phyloP scores from a whole-genome alignment of 2,329 filamentous ascomycete species.

The Penicillium sp. region DNA sequence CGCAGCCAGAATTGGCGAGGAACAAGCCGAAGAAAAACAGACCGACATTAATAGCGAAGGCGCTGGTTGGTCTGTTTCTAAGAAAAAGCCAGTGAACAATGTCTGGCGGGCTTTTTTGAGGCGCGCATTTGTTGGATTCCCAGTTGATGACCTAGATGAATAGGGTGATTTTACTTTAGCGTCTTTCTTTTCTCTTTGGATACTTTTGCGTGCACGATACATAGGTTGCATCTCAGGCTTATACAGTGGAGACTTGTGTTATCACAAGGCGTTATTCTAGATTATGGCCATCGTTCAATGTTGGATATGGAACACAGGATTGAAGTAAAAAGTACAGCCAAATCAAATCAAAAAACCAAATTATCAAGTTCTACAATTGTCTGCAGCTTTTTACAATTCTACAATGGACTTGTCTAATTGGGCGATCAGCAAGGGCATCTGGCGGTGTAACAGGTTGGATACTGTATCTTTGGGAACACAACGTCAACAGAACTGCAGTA shows the following conservation, averaged over 20 bases:
- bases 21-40: conserved; percentile 21
- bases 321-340: neutral
- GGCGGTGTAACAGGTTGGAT: neutral
- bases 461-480: neutral
- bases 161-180: conserved; percentile 10
- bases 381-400: neutral
- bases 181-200: conserved; percentile 8
- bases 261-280: conserved; percentile 1
- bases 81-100: conserved; percentile 53
- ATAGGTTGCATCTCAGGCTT: neutral
- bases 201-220: conserved; percentile 1
- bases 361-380: neutral
- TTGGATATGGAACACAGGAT: neutral
- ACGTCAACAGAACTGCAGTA: neutral
- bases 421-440: neutral
- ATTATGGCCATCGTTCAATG: neutral
- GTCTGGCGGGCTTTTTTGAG: conserved; percentile 75
- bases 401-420: neutral
- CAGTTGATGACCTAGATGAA: conserved; percentile 62
- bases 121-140: conserved; percentile 76
- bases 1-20: conserved; percentile 71
- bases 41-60: conserved; percentile 10
- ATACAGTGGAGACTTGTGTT: neutral
- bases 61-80: conserved; percentile 27
- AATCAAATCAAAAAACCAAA: neutral